Evolutionary conservation across 331 rosid species (phyloP), one percentile per base, ranked within the genome.

Genomic region (Saraca asoca): DNA sequence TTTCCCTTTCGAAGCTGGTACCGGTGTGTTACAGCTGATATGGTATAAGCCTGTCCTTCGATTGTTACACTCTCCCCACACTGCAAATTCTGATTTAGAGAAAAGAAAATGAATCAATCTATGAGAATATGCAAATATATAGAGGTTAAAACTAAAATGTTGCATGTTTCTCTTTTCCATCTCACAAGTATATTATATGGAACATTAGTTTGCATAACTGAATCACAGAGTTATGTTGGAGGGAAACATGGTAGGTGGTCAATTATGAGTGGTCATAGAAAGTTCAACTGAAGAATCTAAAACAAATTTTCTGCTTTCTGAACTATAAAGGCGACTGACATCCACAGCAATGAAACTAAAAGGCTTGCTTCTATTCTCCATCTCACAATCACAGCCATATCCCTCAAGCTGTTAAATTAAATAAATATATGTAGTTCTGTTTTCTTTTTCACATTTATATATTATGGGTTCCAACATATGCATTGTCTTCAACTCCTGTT

Each of bases 1-100:
- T 90, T 93, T 46, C 97, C 97, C 78, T 90, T 93, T 18, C 98
- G 88, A 55, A 90, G 91, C 80, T 88, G 95, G 82, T 90, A 93
- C 29, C 97, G 85, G 50, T 80, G 95, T 68, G 95, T 90, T 68
- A 86, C 97, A 29, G 98, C 87, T 9, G 89, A 90, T 67, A 93
- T 86, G 15, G 98, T 88, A 49, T 93, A 90, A 19, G 95, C 67
- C 38, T 93, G 95, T 67, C 95, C 95, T 84, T 93, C 97, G 49
- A 90, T 88, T 51, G 97, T 93, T 56, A 94, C 96, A 83, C 81
- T 86, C 79, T 90, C 98, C 63, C 96, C 98, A 73, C 91, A 86
- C 56, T 90, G 97, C 88, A 90, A 79, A 80, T 90, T 90, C 96
- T 93, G 91, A 70, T 69, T 73, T 35, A 13, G 64, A 50, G 12